Conservation (phyloP, 2,329 filamentous ascomycete genomes). For the Phaeosphaeriaceae sp. region DNA sequence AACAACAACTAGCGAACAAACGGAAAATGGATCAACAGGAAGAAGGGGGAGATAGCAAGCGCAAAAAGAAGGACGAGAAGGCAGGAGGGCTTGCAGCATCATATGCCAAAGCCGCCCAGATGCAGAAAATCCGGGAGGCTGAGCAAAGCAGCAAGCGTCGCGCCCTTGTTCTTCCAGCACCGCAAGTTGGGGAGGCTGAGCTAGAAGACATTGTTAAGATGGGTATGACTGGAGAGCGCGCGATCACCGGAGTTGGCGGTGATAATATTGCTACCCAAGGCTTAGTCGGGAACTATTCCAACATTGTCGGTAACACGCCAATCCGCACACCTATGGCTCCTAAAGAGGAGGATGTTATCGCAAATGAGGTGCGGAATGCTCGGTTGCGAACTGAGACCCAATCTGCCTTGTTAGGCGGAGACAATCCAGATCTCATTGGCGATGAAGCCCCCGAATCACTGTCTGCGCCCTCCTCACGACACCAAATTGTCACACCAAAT, state of each 20-base stretch:
- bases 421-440: constrained; percentile 88
- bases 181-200: constrained; percentile 91
- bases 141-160: constrained; percentile 95
- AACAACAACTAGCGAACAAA: constrained; percentile 89
- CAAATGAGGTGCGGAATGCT: constrained; percentile 96
- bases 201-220: constrained; percentile 98
- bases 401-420: constrained; percentile 89
- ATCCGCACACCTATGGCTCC: constrained; percentile 92
- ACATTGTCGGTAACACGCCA: constrained; percentile 79
- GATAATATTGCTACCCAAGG: constrained; percentile 87
- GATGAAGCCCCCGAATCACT: constrained; percentile 85
- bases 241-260: constrained; percentile 76
- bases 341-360: constrained; percentile 91
- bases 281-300: constrained; percentile 84
- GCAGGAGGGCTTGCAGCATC: constrained; percentile 81
- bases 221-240: constrained; percentile 90
- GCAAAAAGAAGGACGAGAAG: constrained; percentile 83
- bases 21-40: constrained; percentile 92
- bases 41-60: constrained; percentile 76
- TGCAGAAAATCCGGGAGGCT: constrained; percentile 93
- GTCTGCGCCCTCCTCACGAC: constrained; percentile 80
- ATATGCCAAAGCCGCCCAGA: constrained; percentile 88
- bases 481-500: constrained; percentile 89
- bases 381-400: constrained; percentile 90
- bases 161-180: constrained; percentile 79